Percentiles rank a stretch among this genome's conserved stretches.
phyloP scores from a whole-genome alignment of 208 protist species.

The Crithidia expoeki region DNA sequence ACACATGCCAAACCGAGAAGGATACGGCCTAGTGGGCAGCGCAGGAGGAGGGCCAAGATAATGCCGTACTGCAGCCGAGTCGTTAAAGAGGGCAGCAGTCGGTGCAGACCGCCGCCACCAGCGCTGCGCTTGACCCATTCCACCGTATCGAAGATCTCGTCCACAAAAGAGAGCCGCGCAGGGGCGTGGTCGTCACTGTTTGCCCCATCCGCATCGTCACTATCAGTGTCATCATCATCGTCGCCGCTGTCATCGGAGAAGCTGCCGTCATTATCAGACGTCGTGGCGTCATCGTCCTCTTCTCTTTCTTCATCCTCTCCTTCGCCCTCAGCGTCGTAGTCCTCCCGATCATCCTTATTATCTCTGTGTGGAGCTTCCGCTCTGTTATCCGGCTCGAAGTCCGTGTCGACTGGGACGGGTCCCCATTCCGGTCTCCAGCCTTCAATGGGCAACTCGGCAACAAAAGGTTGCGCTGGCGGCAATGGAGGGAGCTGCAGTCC shows the following conservation, averaged over 20 bases:
- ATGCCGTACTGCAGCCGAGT: conserved; percentile 21
- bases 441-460: background rate
- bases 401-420: conserved; percentile 9
- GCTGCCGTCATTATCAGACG: background rate
- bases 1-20: conserved; percentile 17
- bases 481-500: too few species aligned
- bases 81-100: background rate
- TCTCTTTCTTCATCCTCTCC: background rate
- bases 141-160: conserved; percentile 30
- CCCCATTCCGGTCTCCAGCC: conserved; percentile 16
- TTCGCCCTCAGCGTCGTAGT: background rate
- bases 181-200: background rate
- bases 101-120: conserved; percentile 13
- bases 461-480: background rate
- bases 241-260: background rate
- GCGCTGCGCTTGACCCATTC: conserved; percentile 11
- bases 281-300: background rate
- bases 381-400: background rate
- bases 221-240: background rate
- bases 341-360: background rate
- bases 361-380: too few species aligned
- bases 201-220: background rate
- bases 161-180: conserved; percentile 23
- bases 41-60: conserved; percentile 30
- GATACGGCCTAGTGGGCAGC: conserved; percentile 29